Base-by-base conservation (phyloP, 2,329 filamentous ascomycete genomes). In the Sclerotiophoma versabilis region DNA sequence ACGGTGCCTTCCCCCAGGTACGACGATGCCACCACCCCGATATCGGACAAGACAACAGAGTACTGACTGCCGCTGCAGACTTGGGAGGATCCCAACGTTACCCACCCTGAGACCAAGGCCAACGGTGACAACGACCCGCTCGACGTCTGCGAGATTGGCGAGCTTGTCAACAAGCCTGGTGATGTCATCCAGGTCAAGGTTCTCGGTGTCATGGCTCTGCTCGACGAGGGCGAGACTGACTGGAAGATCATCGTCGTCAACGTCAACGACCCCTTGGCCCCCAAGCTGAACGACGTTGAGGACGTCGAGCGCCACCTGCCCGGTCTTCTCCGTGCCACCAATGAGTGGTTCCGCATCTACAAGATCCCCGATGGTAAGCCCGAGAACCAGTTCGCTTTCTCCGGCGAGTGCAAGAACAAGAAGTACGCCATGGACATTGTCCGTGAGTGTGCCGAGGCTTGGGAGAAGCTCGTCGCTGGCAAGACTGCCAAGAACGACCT, bases 301-400 rank as follows among this genome's bases (percentile, higher is more conserved):
- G 95, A 99, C 76, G 95, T 99, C 69, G 95, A 99, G 87, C 89
- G 93, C 76, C 95, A 98, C 83, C 88, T 99, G 54, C 95, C 95
- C 58, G 95, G 95, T 71, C 91, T 99, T 57, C 86, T 99, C 77
- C 90, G 95, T 68, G 95, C 95, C 76, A 98, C 93, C 76, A 99
- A 99, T 77, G 95, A 99, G 85, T 99, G 95, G 95, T 99, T 99
- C 92, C 92, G 95, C 80, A 99, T 99, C 87, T 99, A 99, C 90
- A 99, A 99, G 87, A 99, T 99, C 81, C 95, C 95, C 76, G 95
- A 99, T 77, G 95, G 95, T 85, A 99, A 99, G 92, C 93, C 93
- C 72, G 95, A 99, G 90, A 99, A 99, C 88, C 95, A 98, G 84
- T 99, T 99, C 76, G 95, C 95, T 73, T 99, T 99, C 85, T 97